phyloP scores from a whole-genome alignment of 169 alveolate species.

The Plasmodium sp. region DNA sequence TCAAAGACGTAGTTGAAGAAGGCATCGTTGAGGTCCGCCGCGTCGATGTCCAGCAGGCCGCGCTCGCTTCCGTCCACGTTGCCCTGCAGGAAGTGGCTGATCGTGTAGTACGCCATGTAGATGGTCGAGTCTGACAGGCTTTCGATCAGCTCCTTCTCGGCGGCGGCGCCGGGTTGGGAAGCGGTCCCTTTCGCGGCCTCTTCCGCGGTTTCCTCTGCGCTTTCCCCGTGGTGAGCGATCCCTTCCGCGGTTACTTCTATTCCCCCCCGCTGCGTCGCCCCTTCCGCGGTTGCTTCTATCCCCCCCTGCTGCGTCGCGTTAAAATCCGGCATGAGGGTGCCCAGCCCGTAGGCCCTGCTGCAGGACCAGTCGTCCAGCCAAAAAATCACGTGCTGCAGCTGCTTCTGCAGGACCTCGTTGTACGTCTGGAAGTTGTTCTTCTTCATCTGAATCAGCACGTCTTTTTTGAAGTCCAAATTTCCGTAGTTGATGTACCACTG shows the following conservation, averaged over 20 bases:
- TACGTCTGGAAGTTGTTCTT: conserved; percentile 82
- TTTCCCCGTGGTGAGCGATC: no score
- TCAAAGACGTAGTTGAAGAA: conserved; percentile 97
- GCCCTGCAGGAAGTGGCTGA: conserved; percentile 97
- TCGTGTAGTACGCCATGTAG: conserved; percentile 99
- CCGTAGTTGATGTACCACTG: conserved; percentile 99
- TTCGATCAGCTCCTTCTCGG: conserved; percentile 92
- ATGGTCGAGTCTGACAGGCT: conserved; percentile 99
- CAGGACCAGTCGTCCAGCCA: conserved; percentile 97
- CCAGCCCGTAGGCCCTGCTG: conserved; percentile 98
- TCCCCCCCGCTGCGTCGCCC: background rate
- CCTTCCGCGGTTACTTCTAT: no score
- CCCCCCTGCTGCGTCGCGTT: background rate
- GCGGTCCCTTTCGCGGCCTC: no score
- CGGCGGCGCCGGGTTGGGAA: background rate
- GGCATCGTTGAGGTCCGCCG: conserved; percentile 92
- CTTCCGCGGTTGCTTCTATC: background rate
- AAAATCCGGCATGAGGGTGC: conserved; percentile 97
- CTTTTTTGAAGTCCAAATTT: conserved; percentile 95
- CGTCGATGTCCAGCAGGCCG: conserved; percentile 90
- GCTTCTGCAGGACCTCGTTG: conserved; percentile 87
- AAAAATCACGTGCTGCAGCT: conserved; percentile 90
- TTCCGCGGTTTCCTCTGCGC: no score
- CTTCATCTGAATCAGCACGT: conserved; percentile 91
- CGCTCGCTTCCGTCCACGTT: conserved; percentile 90